These are phyloP conservation scores for Cichorium intybus DNA, from an alignment of 140 eudicot species.

Conservation along the genomic window DNA sequence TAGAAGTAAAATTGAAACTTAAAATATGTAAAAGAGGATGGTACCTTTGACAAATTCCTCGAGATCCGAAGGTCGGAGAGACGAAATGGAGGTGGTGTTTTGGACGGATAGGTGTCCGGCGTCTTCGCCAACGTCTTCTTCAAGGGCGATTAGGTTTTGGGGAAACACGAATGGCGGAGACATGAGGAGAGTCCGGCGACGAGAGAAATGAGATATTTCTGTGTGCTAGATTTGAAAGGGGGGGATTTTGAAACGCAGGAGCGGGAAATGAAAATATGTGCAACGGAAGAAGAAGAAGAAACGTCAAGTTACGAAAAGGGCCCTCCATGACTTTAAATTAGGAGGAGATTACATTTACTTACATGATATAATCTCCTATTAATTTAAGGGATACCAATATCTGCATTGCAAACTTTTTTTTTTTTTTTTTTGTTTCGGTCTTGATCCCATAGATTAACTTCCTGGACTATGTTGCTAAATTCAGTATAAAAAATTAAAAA, in stretches of 20 bases:
- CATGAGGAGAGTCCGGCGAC: constrained; percentile 31
- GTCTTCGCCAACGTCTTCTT: constrained; percentile 35
- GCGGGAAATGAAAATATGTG: constrained; percentile 36
- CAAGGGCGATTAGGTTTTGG: constrained; percentile 52
- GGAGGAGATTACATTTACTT: no score
- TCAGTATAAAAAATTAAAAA: no score
- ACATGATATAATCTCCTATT: no score
- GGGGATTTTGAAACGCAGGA: constrained; percentile 21
- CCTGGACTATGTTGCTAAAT: no score
- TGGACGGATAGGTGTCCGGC: constrained; percentile 52
- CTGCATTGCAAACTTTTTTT: no score
- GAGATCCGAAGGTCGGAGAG: constrained; percentile 72
- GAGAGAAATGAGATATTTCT: constrained; percentile 21
- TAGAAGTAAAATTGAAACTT: not conserved
- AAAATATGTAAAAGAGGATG: not conserved
- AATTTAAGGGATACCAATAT: no score
- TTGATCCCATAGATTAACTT: no score
- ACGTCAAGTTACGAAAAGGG: not conserved
- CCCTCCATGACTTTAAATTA: not conserved
- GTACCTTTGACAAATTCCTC: constrained; percentile 94
- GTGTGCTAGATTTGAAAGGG: constrained; percentile 17
- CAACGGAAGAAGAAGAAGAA: constrained; percentile 1
- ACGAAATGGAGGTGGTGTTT: constrained; percentile 38
- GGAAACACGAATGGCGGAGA: constrained; percentile 71
- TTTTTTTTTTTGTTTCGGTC: no score